phyloP scores from a whole-genome alignment of 768 basidiomycete species.

The Ephemerocybe angulata region DNA sequence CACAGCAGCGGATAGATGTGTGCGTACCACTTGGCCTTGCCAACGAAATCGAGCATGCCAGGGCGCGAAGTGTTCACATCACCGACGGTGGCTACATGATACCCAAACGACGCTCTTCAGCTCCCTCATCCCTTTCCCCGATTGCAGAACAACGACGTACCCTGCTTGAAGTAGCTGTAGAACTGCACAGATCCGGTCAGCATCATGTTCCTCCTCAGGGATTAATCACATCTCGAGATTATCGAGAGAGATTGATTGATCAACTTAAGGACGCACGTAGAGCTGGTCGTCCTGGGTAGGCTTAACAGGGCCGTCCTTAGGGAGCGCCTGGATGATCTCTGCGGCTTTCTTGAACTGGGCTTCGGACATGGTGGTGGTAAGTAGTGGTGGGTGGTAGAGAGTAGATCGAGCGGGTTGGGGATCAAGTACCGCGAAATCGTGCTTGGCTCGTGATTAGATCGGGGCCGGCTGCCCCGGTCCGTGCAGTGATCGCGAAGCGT shows the following conservation, averaged over 20 bases:
- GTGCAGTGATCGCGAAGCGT: too few relatives aligned
- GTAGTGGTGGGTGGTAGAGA: conserved; percentile 1
- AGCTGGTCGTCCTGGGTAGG: conserved; percentile 74
- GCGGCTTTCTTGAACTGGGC: conserved; percentile 76
- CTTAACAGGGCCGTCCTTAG: conserved; percentile 78
- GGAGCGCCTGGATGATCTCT: conserved; percentile 59
- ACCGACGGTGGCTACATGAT: conserved; percentile 77
- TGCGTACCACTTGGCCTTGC: conserved; percentile 84
- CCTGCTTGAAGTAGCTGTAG: conserved; percentile 94
- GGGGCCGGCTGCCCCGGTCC: too few relatives aligned
- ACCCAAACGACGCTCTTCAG: background rate
- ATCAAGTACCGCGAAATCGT: background rate
- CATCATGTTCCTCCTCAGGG: conserved; percentile 8
- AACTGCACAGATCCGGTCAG: conserved; percentile 61
- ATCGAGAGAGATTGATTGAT: too few relatives aligned
- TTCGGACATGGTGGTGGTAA: conserved; percentile 52
- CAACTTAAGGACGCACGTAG: conserved; percentile 57
- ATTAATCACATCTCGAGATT: conserved; percentile 11
- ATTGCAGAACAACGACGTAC: conserved; percentile 31
- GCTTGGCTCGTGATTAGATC: background rate
- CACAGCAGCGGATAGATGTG: conserved; percentile 1
- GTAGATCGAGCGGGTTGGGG: background rate
- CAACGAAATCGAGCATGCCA: conserved; percentile 80
- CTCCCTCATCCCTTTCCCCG: conserved; percentile 6
- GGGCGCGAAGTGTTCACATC: conserved; percentile 63